Evolutionary conservation across 176 grass and related monocot species (phyloP), one percentile per base, ranked within the genome.

Genomic region (Zoysia japonica): DNA sequence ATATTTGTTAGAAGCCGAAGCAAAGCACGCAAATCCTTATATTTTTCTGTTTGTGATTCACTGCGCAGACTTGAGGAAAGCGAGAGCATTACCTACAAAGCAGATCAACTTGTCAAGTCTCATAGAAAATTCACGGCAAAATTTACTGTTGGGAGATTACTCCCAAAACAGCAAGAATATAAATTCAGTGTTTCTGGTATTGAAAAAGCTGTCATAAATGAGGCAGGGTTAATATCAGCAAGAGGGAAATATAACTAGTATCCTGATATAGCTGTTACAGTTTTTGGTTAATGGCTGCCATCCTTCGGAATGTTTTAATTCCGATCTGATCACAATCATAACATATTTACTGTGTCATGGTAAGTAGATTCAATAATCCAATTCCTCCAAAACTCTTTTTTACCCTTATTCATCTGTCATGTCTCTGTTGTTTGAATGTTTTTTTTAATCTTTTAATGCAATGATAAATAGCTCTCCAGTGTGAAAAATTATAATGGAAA

Each of bases 1-100:
- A 98, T 98, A 88, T 98, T 98, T 85, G 76, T 92, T 14, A 98
- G 82, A 85, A 98, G 95, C 19, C 89, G 95, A 83, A 98, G 92
- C 85, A 98, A 92, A 84, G 95, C 95, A 66, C 95, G 88, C 78
- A 98, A 75, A 78, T 98, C 95, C 85, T 98, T 98, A 55, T 98
- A 98, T 73, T 98, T 98, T 82, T 98, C 95, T 51, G 92, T 63
- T 87, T 98, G 95, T 47, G 88, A 91, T 62, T 98, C 95, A 76
- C 71, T 94, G 50, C 84, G 88, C 84, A 98, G 78, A 70, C 90
- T 94, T 55, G 90, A 92, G 45, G 96, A 98, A 71, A 92, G 88
- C 13, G 85, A 91, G 17, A 98, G 73, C 62, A 93, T 94, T 80
- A 94, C 93, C 96, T 98, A 86, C 72, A 79, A 74, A 77, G 80